Evolutionary conservation across 148 eudicot species (phyloP).

Genomic region (Fallopia convolvulus): DNA sequence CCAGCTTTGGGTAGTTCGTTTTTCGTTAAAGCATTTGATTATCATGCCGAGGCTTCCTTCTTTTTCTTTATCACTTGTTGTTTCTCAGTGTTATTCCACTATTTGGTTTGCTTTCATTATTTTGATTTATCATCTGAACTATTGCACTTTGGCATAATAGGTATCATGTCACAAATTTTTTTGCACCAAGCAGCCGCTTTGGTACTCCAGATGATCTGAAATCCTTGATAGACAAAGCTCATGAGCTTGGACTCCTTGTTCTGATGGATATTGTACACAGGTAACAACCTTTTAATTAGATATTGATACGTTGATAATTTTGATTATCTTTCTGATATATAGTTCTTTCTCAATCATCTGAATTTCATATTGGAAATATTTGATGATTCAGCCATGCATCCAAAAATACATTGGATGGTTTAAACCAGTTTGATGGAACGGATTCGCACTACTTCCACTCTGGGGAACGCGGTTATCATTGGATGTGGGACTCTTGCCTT

Average conservation of each 20-base stretch:
- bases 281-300: constrained; percentile 26
- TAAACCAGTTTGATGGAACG: constrained; percentile 95
- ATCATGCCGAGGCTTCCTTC: background rate
- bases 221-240: constrained; percentile 96
- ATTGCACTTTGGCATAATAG: constrained; percentile 21
- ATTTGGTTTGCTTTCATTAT: background rate
- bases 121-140: constrained; percentile 6
- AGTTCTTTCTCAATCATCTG: background rate
- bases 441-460: constrained; percentile 96
- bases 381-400: constrained; percentile 72
- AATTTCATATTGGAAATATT: constrained; percentile 11
- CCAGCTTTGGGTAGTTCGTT: constrained; percentile 80
- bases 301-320: background rate
- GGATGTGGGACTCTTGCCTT: constrained; percentile 99
- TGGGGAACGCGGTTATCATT: constrained; percentile 90
- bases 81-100: background rate
- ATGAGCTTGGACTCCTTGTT: constrained; percentile 84
- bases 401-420: constrained; percentile 79
- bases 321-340: background rate
- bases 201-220: constrained; percentile 99
- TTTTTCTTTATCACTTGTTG: background rate
- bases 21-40: background rate
- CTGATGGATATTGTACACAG: constrained; percentile 99
- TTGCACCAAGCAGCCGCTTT: constrained; percentile 98
- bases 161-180: constrained; percentile 97